A percentile compares a stretch with the other conserved stretches of the same genome.
phyloP scores from a whole-genome alignment of 768 basidiomycete genomes.

The Lyophyllum atratum region DNA sequence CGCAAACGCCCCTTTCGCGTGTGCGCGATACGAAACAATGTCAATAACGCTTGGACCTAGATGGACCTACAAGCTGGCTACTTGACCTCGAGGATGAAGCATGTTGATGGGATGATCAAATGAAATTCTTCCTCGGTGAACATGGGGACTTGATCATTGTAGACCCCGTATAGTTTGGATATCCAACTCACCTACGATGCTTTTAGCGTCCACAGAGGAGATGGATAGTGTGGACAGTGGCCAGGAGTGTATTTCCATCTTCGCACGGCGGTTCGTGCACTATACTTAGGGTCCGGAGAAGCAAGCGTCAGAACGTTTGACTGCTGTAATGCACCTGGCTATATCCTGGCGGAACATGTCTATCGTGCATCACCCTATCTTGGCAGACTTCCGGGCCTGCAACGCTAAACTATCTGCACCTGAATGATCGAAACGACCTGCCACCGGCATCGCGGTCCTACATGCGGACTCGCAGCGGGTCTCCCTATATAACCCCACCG shows the following conservation, averaged over 20 bases:
- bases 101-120: conserved; percentile 15
- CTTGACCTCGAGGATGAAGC: conserved; percentile 11
- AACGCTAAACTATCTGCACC: conserved; percentile 9
- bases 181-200: too few relatives aligned
- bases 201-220: not conserved
- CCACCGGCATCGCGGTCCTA: conserved; percentile 20
- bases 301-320: not conserved
- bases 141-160: not conserved
- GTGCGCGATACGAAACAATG: conserved; percentile 2
- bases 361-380: not conserved
- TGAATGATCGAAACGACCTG: conserved; percentile 7
- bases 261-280: too few relatives aligned
- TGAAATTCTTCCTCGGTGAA: not conserved
- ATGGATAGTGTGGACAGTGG: too few relatives aligned
- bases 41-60: conserved; percentile 9
- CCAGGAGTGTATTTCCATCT: too few relatives aligned
- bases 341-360: conserved; percentile 5
- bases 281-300: too few relatives aligned
- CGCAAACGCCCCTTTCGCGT: conserved; percentile 1
- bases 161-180: not conserved
- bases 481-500: conserved; percentile 18
- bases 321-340: conserved; percentile 8
- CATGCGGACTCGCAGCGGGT: conserved; percentile 8
- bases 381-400: conserved; percentile 1
- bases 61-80: conserved; percentile 12